These are phyloP conservation scores for Tetrahymena elliotti DNA, from an alignment of 73 alveolate species.

Conservation along the genomic window DNA sequence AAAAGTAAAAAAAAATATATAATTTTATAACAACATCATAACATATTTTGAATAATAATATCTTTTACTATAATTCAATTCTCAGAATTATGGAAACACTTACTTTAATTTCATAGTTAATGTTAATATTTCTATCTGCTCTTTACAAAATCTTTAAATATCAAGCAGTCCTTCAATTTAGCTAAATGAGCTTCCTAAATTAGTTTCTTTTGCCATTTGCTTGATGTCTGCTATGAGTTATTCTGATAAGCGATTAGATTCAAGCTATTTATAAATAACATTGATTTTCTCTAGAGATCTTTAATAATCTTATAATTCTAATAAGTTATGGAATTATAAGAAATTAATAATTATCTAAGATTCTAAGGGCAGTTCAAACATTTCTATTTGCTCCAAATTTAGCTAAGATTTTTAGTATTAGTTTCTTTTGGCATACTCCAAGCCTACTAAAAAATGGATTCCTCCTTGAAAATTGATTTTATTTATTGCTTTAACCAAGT, in stretches of 20 bases:
- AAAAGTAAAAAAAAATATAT: too few species aligned
- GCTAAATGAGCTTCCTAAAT: not conserved
- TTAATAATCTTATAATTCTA: not conserved
- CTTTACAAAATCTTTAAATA: not conserved
- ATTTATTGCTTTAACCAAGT: not conserved
- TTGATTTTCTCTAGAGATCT: not conserved
- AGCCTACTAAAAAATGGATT: not conserved
- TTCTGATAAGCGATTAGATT: not conserved
- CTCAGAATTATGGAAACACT: not conserved
- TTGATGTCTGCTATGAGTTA: not conserved
- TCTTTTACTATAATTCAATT: not conserved
- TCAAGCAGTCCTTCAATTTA: not conserved
- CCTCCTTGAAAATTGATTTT: not conserved
- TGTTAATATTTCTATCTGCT: not conserved
- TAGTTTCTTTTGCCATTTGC: not conserved
- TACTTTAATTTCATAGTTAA: not conserved
- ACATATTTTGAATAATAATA: too few species aligned
- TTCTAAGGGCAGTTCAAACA: not conserved
- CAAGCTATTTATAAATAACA: not conserved
- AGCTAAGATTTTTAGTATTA: not conserved
- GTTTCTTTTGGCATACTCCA: not conserved
- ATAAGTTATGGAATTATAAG: not conserved
- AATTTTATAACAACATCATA: too few species aligned
- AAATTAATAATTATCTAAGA: not conserved
- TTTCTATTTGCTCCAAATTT: not conserved